Evolutionary conservation across 139 green algal species (phyloP).

Genomic region (Ettlia oleoabundans): DNA sequence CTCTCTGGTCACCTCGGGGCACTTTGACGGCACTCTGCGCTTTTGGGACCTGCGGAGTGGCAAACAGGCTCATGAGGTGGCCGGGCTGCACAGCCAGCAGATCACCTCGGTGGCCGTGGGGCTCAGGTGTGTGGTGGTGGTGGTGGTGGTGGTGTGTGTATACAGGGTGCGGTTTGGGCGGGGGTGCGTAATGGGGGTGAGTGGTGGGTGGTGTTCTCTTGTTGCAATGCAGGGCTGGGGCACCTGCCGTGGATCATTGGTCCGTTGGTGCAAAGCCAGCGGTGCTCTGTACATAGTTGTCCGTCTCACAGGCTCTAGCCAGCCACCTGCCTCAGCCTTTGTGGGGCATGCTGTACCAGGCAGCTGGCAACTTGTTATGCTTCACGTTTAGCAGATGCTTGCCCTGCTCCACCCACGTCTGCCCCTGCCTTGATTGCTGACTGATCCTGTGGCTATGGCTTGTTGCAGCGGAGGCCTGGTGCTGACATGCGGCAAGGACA

Average conservation of each 20-base stretch:
- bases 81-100: conserved; percentile 50
- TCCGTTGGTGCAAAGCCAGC: background rate
- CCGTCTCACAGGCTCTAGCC: no score
- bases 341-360: no score
- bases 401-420: no score
- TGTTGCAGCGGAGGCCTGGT: conserved; percentile 28
- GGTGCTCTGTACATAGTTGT: no score
- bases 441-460: background rate
- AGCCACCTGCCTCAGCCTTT: background rate
- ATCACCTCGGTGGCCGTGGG: conserved; percentile 37
- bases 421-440: background rate
- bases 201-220: background rate
- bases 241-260: background rate
- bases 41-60: conserved; percentile 72
- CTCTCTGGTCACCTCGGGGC: conserved; percentile 54
- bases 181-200: background rate
- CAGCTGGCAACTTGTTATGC: no score
- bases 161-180: background rate
- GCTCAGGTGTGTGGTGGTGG: background rate
- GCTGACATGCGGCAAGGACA: conserved; percentile 61
- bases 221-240: no score
- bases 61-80: conserved; percentile 41
- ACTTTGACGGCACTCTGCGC: conserved; percentile 75
- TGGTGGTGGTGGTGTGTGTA: background rate
- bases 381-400: no score